Conservation (phyloP, 2,329 filamentous ascomycete species). For the Colletotrichum neosansevieriae region DNA sequence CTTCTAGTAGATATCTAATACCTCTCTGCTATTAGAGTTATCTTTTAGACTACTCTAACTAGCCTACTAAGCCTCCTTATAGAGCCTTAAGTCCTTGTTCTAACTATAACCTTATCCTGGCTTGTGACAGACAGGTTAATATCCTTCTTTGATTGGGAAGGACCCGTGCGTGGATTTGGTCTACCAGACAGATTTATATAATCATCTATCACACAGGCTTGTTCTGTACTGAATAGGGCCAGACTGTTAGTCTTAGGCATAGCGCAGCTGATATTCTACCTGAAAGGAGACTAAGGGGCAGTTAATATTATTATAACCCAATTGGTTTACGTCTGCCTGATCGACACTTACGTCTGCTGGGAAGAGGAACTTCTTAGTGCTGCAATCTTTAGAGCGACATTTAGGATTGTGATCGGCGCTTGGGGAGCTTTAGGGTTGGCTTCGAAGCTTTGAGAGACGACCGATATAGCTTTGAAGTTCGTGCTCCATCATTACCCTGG, state of each 20-base stretch:
- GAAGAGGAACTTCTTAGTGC: background rate
- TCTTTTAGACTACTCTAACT: too few species aligned
- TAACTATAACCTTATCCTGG: too few species aligned
- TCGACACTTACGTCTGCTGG: slow-evolving; percentile 7
- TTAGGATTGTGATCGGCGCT: background rate
- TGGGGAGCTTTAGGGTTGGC: slow-evolving; percentile 2
- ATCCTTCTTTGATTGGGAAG: background rate
- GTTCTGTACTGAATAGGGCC: background rate
- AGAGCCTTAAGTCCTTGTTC: too few species aligned
- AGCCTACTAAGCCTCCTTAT: too few species aligned
- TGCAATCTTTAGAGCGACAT: background rate
- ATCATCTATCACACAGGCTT: background rate
- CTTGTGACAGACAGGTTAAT: too few species aligned
- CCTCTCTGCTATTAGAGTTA: too few species aligned
- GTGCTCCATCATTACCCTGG: too few species aligned
- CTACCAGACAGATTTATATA: background rate
- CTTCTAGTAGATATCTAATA: too few species aligned
- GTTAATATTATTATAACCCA: slow-evolving; percentile 4
- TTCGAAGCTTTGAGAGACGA: slow-evolving; percentile 1
- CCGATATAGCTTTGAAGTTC: background rate
- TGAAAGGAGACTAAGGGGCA: background rate
- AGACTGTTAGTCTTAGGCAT: background rate
- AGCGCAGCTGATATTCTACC: slow-evolving; percentile 14
- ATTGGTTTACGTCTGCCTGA: background rate
- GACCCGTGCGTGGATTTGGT: background rate